Evolutionary conservation across 2,329 filamentous ascomycete species (phyloP).

Genomic region (Mollisia scopiformis): DNA sequence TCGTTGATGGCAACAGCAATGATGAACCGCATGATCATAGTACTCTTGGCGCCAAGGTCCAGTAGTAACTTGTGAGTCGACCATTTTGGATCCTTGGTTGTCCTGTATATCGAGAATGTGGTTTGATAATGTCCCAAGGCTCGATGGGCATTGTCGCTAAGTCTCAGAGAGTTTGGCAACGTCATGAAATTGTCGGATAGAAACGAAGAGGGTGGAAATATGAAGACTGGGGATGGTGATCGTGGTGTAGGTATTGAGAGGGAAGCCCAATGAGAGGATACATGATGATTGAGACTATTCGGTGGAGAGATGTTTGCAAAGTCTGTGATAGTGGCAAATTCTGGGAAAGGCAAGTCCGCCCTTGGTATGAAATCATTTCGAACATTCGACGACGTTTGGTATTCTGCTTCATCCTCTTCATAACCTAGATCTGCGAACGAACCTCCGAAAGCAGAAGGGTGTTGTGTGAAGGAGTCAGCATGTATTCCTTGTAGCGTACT

Average conservation of each 20-base stretch:
- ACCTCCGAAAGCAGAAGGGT: neutral
- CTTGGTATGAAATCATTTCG: neutral
- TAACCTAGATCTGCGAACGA: neutral
- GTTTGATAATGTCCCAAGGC: constrained; percentile 9
- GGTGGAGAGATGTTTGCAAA: neutral
- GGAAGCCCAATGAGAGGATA: neutral
- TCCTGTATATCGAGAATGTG: constrained; percentile 12
- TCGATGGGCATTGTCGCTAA: neutral
- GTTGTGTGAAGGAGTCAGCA: neutral
- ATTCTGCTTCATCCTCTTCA: neutral
- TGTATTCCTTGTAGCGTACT: neutral
- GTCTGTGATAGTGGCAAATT: neutral
- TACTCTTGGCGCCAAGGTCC: neutral
- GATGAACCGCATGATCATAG: constrained; percentile 13
- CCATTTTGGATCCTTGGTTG: constrained; percentile 10
- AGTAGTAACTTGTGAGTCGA: constrained; percentile 15
- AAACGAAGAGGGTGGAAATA: neutral
- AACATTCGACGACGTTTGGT: neutral
- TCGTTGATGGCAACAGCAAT: constrained; percentile 13
- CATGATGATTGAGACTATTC: neutral
- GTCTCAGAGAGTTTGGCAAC: constrained; percentile 2
- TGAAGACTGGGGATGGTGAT: neutral
- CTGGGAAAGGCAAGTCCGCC: neutral
- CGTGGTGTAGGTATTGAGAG: neutral
- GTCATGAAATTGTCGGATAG: neutral